Conservation (phyloP, 148 eudicot genomes). For the Persicaria tinctoria region DNA sequence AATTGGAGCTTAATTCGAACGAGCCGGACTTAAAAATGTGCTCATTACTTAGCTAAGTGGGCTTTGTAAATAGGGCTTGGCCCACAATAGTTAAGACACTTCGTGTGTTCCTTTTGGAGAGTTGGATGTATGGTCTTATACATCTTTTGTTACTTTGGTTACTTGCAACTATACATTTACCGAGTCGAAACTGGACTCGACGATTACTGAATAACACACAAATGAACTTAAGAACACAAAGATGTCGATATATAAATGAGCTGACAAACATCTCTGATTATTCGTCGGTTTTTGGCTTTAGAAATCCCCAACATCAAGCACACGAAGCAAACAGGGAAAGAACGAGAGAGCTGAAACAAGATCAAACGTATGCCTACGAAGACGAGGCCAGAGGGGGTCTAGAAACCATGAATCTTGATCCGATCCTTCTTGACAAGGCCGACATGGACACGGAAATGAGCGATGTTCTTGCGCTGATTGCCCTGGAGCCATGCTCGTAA, state of each 20-base stretch:
- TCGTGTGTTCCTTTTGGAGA: no score
- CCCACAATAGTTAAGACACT: no score
- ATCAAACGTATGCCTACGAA: not conserved
- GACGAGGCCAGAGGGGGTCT: not conserved
- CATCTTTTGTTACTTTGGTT: no score
- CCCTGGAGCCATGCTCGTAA: no score
- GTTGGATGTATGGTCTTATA: no score
- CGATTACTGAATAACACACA: not conserved
- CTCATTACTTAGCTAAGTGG: no score
- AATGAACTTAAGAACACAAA: not conserved
- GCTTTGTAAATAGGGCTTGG: no score
- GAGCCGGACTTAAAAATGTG: no score
- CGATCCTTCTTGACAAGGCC: slow-evolving; percentile 61
- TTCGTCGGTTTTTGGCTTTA: not conserved
- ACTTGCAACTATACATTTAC: no score
- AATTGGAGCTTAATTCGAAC: no score
- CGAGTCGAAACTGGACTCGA: no score
- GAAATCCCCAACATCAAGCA: not conserved
- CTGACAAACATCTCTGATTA: not conserved
- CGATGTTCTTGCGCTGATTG: slow-evolving; percentile 78
- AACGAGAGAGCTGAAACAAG: not conserved
- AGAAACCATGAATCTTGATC: slow-evolving; percentile 91
- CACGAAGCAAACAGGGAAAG: not conserved
- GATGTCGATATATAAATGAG: not conserved
- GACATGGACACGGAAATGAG: slow-evolving; percentile 50